phyloP scores from a whole-genome alignment of 2,329 filamentous ascomycete species.

The Ustulina deusta region DNA sequence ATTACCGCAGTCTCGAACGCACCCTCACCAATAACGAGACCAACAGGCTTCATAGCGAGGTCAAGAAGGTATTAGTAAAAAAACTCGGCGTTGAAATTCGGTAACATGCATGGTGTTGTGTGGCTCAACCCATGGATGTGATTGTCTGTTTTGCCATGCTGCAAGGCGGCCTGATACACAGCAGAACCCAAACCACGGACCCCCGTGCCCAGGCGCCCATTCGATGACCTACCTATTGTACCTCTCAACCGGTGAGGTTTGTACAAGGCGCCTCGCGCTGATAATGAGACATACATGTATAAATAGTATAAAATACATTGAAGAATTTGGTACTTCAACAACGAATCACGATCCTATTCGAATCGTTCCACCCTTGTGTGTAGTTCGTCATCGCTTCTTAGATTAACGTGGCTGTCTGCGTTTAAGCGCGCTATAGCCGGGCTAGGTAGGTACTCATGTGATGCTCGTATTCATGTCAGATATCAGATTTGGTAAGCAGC shows the following conservation, averaged over 20 bases:
- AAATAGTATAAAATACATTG: conserved; percentile 11
- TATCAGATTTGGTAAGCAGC: too few relatives aligned
- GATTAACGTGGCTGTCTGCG: neutral
- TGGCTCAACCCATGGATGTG: neutral
- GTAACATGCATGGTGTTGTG: conserved; percentile 52
- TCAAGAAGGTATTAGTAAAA: conserved; percentile 73
- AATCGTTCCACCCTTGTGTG: neutral
- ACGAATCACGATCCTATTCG: neutral
- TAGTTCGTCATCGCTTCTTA: conserved; percentile 16
- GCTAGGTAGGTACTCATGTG: neutral
- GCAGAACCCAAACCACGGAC: neutral
- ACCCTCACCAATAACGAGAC: conserved; percentile 88
- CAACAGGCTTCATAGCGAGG: conserved; percentile 78
- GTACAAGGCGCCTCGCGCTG: neutral
- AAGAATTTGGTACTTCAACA: neutral
- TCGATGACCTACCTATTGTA: neutral
- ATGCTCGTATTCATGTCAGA: too few relatives aligned
- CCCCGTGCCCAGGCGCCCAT: neutral
- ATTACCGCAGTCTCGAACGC: conserved; percentile 91
- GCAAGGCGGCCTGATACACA: conserved; percentile 9
- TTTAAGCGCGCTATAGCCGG: neutral
- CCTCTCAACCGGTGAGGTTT: neutral
- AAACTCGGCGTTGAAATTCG: conserved; percentile 84
- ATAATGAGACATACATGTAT: conserved; percentile 1
- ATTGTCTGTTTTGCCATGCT: conserved; percentile 8